Evolutionary conservation across 1,139 yeast genomes (phyloP), one percentile per base, ranked within the genome.

Genomic region (Zygosaccharomyces sapae): DNA sequence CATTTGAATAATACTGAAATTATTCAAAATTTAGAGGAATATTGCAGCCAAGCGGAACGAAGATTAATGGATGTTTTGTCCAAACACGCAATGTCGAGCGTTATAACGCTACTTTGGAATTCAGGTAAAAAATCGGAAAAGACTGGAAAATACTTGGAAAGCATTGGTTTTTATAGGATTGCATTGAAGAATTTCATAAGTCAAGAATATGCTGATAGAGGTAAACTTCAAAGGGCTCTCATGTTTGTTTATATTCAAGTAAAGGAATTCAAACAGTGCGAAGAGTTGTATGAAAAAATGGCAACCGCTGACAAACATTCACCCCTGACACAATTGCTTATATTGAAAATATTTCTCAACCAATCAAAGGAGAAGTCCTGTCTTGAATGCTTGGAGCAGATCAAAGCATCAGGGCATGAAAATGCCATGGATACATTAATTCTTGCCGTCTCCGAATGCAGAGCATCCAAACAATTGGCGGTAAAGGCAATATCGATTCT

Each of bases 61-160:
- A 31, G 44, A 2, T 10, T 60, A 5, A 36, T 44, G 4, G 30
- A 45, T 6, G 38, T 36, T 3, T 42, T 59, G 3, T 48, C 57
- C 5, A 45, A 46, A 36, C 44, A 44, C 9, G 44, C 56, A 6
- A 36, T 49, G 9, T 51, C 62, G 2, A 51, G 57, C 22, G 45
- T 60, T 29, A 52, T 61, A 3, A 58, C 63, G 2, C 34, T 61
- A 33, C 43, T 60, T 12, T 60, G 63, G 62, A 60, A 60, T 47
- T 33, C 49, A 13, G 64, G 59, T 0, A 61, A 59, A 33, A 53
- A 51, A 33, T 31, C 53, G n/a, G 61, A 59, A 10, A 61, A 61
- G 37, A 34, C 33, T 6, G 55, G 52, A 10, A 43, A 51, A 3
- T 48, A 42, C 29, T 10, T 10, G 2, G 51, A 53, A 19, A 42